Evolutionary conservation across 768 basidiomycete genomes (phyloP), one percentile per base, ranked within the genome.

Genomic region (Termitomyces sp.): DNA sequence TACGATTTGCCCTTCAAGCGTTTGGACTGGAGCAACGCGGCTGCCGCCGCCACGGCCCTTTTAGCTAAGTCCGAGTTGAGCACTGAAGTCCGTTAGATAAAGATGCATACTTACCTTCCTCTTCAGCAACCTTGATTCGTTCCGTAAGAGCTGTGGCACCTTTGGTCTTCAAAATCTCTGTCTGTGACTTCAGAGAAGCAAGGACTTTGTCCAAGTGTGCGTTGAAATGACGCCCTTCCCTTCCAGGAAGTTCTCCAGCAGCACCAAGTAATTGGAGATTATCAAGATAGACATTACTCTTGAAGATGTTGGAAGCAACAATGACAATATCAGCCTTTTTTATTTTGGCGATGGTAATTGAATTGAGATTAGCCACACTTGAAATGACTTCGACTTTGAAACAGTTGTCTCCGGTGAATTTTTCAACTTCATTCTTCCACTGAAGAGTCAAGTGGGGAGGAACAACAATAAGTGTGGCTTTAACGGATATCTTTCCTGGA

Each of bases 391-490:
- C 75, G 18, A 88, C 82, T 34, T 80, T 80, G 74, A 88, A 84
- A 8, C 76, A 77, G 1, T 76, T 76, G 6, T 81, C 79, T 3
- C 52, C 52, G 2, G 84, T 82, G 70, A 98, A 98, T 71, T 96
- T 94, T 63, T 76, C 72, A 51, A 89, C 83, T 70, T 98, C 95
- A 6, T 87, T 87, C 18, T 81, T 81, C 95, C 95, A 98, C 68
- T 98, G 95, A 46, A 86, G 82, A 15, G 86, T 88, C 55, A 98
- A 77, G 73, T 98, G 95, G 7, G 92, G 86, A 31, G 95, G 95
- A 18, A 97, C 94, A 60, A 96, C 77, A 63, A 87, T 82, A 31
- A 95, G 79, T 3, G 92, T 92, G 0, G 83, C 94, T 70, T 88
- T 88, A 55, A 88, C 80, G n/a, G 83, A 70, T 46, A 97, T 84